Percentiles rank a stretch among this genome's conserved stretches.
phyloP scores from a whole-genome alignment of 108 stramenopile species.

The Schizochytrium sp. region DNA sequence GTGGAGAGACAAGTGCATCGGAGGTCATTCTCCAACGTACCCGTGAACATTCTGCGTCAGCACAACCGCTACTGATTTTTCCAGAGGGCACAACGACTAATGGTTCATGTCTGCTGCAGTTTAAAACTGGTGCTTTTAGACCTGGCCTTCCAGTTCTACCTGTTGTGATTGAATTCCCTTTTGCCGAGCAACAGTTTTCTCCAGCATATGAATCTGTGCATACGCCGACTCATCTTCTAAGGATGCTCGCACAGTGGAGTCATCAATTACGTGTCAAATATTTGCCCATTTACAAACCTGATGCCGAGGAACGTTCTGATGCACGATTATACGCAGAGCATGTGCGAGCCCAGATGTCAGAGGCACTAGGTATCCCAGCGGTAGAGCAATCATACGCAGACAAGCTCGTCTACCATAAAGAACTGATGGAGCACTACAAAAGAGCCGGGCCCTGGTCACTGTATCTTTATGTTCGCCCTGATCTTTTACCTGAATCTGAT shows the following conservation, averaged over 20 bases:
- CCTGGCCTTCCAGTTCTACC: constrained; percentile 22
- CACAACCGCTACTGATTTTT: constrained; percentile 26
- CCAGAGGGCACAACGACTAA: constrained; percentile 39
- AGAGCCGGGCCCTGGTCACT: background rate
- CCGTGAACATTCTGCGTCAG: background rate
- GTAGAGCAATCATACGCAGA: constrained; percentile 26
- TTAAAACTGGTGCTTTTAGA: background rate
- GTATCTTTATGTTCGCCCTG: constrained; percentile 39
- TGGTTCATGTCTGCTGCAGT: constrained; percentile 7
- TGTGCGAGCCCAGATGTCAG: constrained; percentile 19
- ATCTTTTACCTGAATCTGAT: background rate
- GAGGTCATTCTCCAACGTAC: background rate
- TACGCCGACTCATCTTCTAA: background rate
- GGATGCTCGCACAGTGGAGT: constrained; percentile 33
- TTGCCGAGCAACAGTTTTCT: background rate
- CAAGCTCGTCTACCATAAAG: constrained; percentile 26
- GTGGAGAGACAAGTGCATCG: constrained; percentile 11
- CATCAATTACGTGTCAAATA: constrained; percentile 22
- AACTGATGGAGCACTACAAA: constrained; percentile 6
- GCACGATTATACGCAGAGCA: background rate
- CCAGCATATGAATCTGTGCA: constrained; percentile 24
- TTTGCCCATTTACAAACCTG: background rate
- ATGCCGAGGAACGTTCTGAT: background rate
- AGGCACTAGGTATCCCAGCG: background rate
- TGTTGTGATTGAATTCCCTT: constrained; percentile 45